Percentiles rank a stretch among this genome's conserved stretches.
phyloP scores from a whole-genome alignment of 1,284 basidiomycete genomes.

The Heterobasidion annosum region DNA sequence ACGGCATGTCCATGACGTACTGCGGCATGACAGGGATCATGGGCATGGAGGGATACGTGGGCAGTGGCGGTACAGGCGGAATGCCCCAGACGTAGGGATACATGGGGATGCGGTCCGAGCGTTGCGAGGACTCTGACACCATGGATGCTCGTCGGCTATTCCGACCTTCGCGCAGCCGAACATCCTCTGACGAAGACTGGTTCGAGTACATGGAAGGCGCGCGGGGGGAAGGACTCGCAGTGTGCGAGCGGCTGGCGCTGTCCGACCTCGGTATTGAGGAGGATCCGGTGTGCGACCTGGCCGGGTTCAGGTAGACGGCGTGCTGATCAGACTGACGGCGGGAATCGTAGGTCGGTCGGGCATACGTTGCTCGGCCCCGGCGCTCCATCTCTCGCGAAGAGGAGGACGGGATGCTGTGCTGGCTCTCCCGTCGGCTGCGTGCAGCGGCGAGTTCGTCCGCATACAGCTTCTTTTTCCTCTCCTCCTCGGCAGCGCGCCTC shows the following conservation, averaged over 20 bases:
- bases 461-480: constrained; percentile 35
- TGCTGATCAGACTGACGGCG: constrained; percentile 7
- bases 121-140: constrained; percentile 20
- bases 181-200: constrained; percentile 46
- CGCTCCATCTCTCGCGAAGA: constrained; percentile 33
- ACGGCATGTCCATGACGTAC: constrained; percentile 37
- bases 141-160: constrained; percentile 35
- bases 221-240: constrained; percentile 19
- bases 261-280: constrained; percentile 42
- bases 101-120: constrained; percentile 9
- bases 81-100: constrained; percentile 23
- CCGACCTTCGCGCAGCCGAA: constrained; percentile 25
- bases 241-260: constrained; percentile 25
- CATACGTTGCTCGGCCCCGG: constrained; percentile 21
- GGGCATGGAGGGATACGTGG: constrained; percentile 21
- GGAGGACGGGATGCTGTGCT: constrained; percentile 19
- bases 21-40: constrained; percentile 23
- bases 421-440: constrained; percentile 48
- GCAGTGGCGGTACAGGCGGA: constrained; percentile 17
- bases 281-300: constrained; percentile 21
- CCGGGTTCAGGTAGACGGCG: constrained; percentile 3
- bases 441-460: constrained; percentile 55
- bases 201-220: constrained; percentile 41
- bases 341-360: constrained; percentile 28
- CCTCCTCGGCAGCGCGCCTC: constrained; percentile 38